phyloP scores from a whole-genome alignment of 306 rosid genomes.

The Comarum palustre region DNA sequence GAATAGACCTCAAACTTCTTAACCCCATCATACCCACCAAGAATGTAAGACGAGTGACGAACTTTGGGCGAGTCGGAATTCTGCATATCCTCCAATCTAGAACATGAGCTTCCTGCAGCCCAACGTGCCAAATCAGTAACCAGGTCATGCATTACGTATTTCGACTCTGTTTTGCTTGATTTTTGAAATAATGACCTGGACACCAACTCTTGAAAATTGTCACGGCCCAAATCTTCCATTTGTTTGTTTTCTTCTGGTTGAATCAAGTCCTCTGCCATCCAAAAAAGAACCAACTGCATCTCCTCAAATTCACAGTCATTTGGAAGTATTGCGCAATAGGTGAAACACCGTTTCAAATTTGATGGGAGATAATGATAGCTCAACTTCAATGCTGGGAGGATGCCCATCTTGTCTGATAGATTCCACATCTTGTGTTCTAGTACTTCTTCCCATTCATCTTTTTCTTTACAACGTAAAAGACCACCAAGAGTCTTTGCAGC shows the following conservation, averaged over 20 bases:
- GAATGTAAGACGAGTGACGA: neutral
- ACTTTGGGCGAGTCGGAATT: neutral
- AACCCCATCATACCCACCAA: accelerated
- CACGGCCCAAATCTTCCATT: constrained; percentile 13
- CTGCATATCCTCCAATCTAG: neutral
- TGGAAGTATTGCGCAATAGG: constrained; percentile 21
- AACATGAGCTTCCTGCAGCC: constrained; percentile 11
- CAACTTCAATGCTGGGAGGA: constrained; percentile 22
- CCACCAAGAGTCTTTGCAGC: neutral
- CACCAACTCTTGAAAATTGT: constrained; percentile 9
- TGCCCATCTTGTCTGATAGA: neutral
- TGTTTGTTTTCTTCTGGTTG: neutral
- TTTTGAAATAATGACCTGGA: constrained; percentile 30
- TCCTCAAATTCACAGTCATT: constrained; percentile 9
- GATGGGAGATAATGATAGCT: constrained; percentile 30
- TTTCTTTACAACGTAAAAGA: neutral
- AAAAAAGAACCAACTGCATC: constrained; percentile 1
- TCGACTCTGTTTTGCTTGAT: neutral
- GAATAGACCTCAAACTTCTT: neutral
- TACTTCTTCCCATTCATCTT: neutral
- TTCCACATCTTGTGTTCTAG: neutral
- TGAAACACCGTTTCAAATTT: constrained; percentile 19
- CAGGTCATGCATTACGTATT: constrained; percentile 34
- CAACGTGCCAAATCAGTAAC: constrained; percentile 17
- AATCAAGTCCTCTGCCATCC: constrained; percentile 36